These are phyloP conservation scores for Eustoma russellianum DNA, from an alignment of 257 asterid species.

Conservation along the genomic window DNA sequence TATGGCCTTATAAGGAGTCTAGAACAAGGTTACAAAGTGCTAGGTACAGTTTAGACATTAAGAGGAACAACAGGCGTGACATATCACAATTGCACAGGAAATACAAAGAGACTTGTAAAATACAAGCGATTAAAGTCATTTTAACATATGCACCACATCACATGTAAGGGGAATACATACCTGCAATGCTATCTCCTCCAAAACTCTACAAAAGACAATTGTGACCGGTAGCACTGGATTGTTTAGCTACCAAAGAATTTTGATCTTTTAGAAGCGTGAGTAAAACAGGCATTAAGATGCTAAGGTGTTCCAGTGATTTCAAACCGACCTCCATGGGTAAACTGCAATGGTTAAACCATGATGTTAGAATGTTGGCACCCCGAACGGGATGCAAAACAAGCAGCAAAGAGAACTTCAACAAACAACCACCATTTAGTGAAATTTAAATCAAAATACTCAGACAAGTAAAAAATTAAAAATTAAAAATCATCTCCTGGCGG, in stretches of 20 bases:
- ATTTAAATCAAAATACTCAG: background rate
- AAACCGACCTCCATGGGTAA: constrained; percentile 70
- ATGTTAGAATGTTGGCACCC: constrained; percentile 12
- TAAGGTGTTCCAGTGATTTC: constrained; percentile 50
- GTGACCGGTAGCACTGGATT: constrained; percentile 64
- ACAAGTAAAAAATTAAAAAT: background rate
- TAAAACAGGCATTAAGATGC: constrained; percentile 57
- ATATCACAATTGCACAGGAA: too few relatives aligned
- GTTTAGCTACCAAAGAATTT: constrained; percentile 54
- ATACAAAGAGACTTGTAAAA: background rate
- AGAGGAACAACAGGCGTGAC: too few relatives aligned
- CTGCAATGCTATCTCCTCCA: constrained; percentile 87
- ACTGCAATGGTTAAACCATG: constrained; percentile 41
- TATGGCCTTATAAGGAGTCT: too few relatives aligned
- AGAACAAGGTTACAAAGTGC: too few relatives aligned
- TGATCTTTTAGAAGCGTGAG: constrained; percentile 56
- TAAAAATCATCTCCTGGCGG: background rate
- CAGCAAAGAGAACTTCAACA: background rate
- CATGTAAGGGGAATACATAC: too few relatives aligned
- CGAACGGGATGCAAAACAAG: background rate
- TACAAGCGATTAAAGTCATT: background rate
- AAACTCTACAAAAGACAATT: constrained; percentile 42
- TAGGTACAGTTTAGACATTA: too few relatives aligned
- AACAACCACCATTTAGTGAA: background rate
- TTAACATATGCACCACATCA: background rate